Conservation (phyloP, 2,329 filamentous ascomycete species). For the Seiridium unicorne region DNA sequence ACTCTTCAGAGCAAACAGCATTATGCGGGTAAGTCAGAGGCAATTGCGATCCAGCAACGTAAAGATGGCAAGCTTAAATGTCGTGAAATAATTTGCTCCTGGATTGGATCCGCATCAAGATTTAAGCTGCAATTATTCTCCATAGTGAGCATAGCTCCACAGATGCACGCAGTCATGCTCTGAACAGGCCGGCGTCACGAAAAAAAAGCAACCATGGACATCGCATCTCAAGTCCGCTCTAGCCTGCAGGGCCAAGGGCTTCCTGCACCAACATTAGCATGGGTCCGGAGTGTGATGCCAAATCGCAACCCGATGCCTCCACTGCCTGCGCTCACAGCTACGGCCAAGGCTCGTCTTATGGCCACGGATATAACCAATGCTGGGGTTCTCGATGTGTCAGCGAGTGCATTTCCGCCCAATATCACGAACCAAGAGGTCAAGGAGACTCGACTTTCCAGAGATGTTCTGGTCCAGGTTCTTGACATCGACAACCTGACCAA, state of each 20-base stretch:
- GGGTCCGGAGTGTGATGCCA: constrained; percentile 63
- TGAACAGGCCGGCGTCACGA: not conserved
- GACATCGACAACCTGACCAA: constrained; percentile 81
- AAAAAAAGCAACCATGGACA: not conserved
- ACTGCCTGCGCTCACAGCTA: constrained; percentile 71
- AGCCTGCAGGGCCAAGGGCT: constrained; percentile 53
- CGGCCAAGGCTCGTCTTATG: constrained; percentile 77
- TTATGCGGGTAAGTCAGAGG: too few species aligned
- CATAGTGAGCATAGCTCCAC: too few species aligned
- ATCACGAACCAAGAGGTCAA: constrained; percentile 51
- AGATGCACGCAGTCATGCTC: not conserved
- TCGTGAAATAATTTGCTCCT: too few species aligned
- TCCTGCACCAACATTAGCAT: constrained; percentile 51
- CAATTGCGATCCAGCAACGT: too few species aligned
- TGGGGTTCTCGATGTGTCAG: constrained; percentile 42
- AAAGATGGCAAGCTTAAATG: too few species aligned
- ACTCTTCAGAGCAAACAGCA: too few species aligned
- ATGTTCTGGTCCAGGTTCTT: constrained; percentile 77
- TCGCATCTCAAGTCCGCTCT: constrained; percentile 46
- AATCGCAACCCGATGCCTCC: constrained; percentile 57
- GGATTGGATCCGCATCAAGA: too few species aligned
- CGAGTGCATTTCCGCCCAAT: constrained; percentile 49
- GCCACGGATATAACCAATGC: constrained; percentile 71
- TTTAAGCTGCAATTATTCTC: too few species aligned
- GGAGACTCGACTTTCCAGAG: constrained; percentile 55